Conservation (phyloP, 257 asterid genomes). For the Nicotiana attenuata region DNA sequence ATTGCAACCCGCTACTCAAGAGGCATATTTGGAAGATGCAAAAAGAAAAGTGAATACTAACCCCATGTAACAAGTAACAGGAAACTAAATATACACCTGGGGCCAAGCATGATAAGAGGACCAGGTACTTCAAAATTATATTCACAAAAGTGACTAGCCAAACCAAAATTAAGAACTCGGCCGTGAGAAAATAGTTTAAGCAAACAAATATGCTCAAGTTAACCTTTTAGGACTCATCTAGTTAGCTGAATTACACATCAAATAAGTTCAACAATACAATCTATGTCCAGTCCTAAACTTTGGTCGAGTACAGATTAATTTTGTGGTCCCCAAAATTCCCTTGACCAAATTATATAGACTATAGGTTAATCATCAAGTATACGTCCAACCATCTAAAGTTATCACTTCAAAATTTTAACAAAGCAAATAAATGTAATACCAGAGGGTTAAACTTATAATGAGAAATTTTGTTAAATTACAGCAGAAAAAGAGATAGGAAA, state of each 20-base stretch:
- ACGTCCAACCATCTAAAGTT: not conserved
- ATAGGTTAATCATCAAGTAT: not conserved
- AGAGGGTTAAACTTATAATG: too few species aligned
- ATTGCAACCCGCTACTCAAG: not conserved
- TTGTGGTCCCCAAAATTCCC: not conserved
- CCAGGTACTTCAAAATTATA: not conserved
- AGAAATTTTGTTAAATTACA: not conserved
- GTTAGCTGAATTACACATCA: not conserved
- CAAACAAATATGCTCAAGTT: not conserved
- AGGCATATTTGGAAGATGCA: not conserved
- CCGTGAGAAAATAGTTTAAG: not conserved
- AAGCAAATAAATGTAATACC: not conserved
- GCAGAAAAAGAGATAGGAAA: not conserved
- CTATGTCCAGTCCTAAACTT: conserved; percentile 6
- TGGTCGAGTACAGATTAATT: not conserved
- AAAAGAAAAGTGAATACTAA: not conserved
- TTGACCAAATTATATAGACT: not conserved
- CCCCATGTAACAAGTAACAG: not conserved
- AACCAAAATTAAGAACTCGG: not conserved
- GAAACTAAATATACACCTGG: not conserved
- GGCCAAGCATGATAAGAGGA: not conserved
- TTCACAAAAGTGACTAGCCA: not conserved
- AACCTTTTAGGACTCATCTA: not conserved
- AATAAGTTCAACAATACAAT: not conserved
- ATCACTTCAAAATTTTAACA: not conserved